phyloP scores from a whole-genome alignment of 164 flowering plant genomes.

The Saururus chinensis region DNA sequence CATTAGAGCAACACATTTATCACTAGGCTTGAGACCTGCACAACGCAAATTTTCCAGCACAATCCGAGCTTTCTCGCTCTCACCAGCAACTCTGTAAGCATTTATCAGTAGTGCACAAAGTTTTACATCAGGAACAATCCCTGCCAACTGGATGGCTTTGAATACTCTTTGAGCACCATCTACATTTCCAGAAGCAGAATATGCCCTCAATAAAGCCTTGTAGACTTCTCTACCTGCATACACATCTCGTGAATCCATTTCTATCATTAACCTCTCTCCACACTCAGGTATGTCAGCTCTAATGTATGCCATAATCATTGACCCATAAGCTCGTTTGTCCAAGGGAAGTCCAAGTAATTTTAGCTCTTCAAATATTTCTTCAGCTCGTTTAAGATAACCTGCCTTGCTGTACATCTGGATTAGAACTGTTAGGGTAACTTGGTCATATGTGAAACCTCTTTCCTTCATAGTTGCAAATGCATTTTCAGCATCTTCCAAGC shows the following conservation, averaged over 20 bases:
- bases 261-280: constrained; percentile 53
- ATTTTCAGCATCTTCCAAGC: constrained; percentile 53
- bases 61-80: constrained; percentile 35
- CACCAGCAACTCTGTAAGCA: constrained; percentile 57
- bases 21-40: constrained; percentile 62
- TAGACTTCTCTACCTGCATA: constrained; percentile 70
- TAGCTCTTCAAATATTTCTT: constrained; percentile 62
- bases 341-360: constrained; percentile 55
- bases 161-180: constrained; percentile 80
- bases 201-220: constrained; percentile 83
- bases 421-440: constrained; percentile 61
- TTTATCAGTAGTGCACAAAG: constrained; percentile 74
- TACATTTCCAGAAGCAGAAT: constrained; percentile 55
- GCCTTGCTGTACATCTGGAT: constrained; percentile 83
- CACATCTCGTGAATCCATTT: constrained; percentile 64
- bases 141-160: constrained; percentile 62
- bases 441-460: constrained; percentile 68
- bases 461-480: constrained; percentile 40
- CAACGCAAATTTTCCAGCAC: constrained; percentile 66
- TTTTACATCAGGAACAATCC: constrained; percentile 60
- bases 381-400: constrained; percentile 50
- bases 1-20: constrained; percentile 61
- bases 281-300: constrained; percentile 53
- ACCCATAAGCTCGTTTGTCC: constrained; percentile 71
- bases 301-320: constrained; percentile 86